phyloP scores from a whole-genome alignment of 2,329 filamentous ascomycete species.

The Monilinia vaccinii-corymbosi region DNA sequence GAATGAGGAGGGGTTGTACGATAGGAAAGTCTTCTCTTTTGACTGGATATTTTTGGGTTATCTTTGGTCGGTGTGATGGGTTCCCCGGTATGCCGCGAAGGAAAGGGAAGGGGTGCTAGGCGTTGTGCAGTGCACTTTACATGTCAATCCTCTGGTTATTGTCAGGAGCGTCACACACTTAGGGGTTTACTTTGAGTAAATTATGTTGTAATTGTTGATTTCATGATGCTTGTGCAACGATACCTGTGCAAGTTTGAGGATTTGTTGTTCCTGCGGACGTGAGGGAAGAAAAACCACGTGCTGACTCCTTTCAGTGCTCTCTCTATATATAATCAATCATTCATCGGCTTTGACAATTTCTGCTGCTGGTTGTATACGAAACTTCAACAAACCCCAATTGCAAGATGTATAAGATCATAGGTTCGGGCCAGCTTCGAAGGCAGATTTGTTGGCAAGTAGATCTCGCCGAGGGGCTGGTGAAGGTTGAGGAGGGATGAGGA shows the following conservation, averaged over 20 bases:
- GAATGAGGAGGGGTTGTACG: background rate
- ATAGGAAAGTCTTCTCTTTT: background rate
- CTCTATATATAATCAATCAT: too few species aligned
- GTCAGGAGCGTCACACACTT: background rate
- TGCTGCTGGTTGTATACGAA: background rate
- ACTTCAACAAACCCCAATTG: too few species aligned
- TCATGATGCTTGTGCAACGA: background rate
- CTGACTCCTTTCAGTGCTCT: background rate
- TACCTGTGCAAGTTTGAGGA: background rate
- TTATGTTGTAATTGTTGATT: background rate
- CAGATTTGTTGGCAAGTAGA: background rate
- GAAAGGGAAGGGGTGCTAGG: background rate
- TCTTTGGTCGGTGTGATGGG: conserved; percentile 2
- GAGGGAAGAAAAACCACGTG: too few species aligned
- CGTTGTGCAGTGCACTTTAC: background rate
- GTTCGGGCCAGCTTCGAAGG: background rate
- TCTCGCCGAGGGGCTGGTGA: too few species aligned
- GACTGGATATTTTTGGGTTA: conserved; percentile 1
- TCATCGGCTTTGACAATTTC: background rate
- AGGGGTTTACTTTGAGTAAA: background rate
- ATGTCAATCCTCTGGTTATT: background rate
- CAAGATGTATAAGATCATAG: background rate
- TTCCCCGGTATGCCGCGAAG: background rate
- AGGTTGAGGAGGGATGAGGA: too few species aligned
- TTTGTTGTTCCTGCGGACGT: background rate